Base-by-base conservation (phyloP, 345 rosid genomes). In the Salix udensis region DNA sequence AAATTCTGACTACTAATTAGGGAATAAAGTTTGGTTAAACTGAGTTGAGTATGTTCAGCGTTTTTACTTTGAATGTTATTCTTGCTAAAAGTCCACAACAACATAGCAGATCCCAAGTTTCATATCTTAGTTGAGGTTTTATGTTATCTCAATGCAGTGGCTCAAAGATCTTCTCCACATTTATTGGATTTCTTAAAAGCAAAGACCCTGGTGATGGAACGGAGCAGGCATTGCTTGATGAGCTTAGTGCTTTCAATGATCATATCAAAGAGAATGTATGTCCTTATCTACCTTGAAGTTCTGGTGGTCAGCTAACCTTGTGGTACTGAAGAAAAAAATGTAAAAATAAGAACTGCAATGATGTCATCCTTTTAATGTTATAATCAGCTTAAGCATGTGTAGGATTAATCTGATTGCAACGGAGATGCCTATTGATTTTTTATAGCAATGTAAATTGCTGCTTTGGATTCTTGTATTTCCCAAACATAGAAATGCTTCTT, bases 111-210 rank as follows among this genome's bases (percentile, higher is more conserved):
- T 19, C 42, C n/a, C 31, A 19, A 14, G 73, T 48, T 24, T 23
- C 61, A 14, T 70, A 1, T 13, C 40, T 16, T 42, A 6, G 21
- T 71, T 50, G 6, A 7, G n/a, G 24, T 21, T 21, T 39, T 3
- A 68, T n/a, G 14, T 46, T 46, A 52, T 19, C 19, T 52, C 7
- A 19, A 13, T 84, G 82, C 42, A 95, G 97, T n/a, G 97, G 98
- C 64, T 95, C 89, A 5, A 95, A 92, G 79, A 88, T 93, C 40
- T 91, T 93, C 88, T 93, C 98, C 74, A 85, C 93, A 26, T 95
- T 93, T 84, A 87, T 95, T 48, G 97, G 93, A 77, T 93, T 91
- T 70, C 94, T 95, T 36, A 93, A 93, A 86, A 93, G 98, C 90
- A 91, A 93, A 85, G 96, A 93, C 76, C 70, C 91, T 37, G 80